Evolutionary conservation across 2,329 filamentous ascomycete genomes (phyloP), one percentile per base, ranked within the genome.

Genomic region (Myriangium duriaei): DNA sequence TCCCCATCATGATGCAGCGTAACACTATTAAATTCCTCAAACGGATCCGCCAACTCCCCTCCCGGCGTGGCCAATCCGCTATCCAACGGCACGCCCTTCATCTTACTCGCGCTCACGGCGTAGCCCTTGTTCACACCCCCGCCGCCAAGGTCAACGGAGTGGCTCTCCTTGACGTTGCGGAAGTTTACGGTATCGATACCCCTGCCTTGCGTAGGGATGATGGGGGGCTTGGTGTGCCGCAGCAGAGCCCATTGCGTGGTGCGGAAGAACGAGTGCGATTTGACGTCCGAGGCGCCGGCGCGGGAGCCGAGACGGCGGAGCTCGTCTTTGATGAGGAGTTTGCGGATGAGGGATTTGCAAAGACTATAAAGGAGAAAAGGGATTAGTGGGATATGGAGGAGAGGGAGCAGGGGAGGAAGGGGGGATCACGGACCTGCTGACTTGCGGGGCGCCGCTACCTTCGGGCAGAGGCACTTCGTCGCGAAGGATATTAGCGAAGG

Each of bases 11-110:
- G 91, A 59, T 96, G 88, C 44, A 98, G 68, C 35, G 91, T 98
- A 30, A 98, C 87, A 56, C 85, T 93, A 68, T 96, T 98, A 63
- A 98, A 98, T 59, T 96, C 91, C 60, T 95, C 84, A 56, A 98
- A 98, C 2, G 91, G 91, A 69, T 98, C 91, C 3, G 74, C 69
- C 26, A 79, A 54, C 55, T 95, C 88, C 26, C 71, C 81, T 31
- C 81, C 83, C 1, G 88, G 88, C 2, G 88, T 96, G 2, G 81
- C 75, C 37, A 93, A 67, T 1, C 83, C 84, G 30, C 81, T 88
- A 54, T 94, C 86, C 43, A 94, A 65, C 6, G 86, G 85, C 10
- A 94, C 84, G 2, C 86, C 85, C 61, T 84, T 85, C 44, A 74
- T 58, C 54, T 55, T 56, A 35, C 47, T 56, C 16, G 47, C 50